phyloP scores from a whole-genome alignment of 257 asterid genomes.

The Lycium ferocissimum region DNA sequence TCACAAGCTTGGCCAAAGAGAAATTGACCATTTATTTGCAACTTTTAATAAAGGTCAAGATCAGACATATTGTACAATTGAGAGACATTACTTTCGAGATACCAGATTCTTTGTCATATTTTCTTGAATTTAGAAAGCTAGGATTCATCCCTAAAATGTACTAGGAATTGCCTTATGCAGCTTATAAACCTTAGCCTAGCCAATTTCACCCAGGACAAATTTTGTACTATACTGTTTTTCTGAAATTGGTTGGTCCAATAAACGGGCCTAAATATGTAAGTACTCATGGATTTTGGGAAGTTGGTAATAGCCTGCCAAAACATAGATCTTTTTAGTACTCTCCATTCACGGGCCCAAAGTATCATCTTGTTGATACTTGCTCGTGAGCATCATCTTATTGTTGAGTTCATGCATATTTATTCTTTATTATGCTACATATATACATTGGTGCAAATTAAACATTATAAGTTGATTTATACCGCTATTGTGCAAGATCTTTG shows the following conservation, averaged over 20 bases:
- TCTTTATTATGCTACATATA: too few species aligned
- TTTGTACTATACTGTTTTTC: neutral
- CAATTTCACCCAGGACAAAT: neutral
- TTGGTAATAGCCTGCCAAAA: neutral
- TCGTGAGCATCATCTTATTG: too few species aligned
- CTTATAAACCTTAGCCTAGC: slow-evolving; percentile 23
- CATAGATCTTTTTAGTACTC: slow-evolving; percentile 3
- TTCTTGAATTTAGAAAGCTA: slow-evolving; percentile 19
- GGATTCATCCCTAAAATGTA: slow-evolving; percentile 24
- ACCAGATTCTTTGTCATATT: slow-evolving; percentile 4
- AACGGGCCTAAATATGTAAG: neutral
- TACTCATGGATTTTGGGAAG: neutral
- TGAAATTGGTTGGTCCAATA: neutral
- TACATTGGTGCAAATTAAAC: too few species aligned
- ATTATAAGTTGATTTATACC: too few species aligned
- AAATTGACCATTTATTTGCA: too few species aligned
- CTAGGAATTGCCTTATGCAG: slow-evolving; percentile 11
- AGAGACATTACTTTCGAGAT: neutral
- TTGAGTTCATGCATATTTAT: too few species aligned
- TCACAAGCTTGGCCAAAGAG: too few species aligned
- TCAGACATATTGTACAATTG: neutral
- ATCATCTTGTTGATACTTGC: neutral
- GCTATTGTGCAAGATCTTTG: too few species aligned
- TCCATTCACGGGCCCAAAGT: neutral
- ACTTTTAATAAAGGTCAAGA: neutral